These are phyloP conservation scores for Dispira simplex DNA, from an alignment of 192 early-diverging fungal genomes.

Conservation along the genomic window DNA sequence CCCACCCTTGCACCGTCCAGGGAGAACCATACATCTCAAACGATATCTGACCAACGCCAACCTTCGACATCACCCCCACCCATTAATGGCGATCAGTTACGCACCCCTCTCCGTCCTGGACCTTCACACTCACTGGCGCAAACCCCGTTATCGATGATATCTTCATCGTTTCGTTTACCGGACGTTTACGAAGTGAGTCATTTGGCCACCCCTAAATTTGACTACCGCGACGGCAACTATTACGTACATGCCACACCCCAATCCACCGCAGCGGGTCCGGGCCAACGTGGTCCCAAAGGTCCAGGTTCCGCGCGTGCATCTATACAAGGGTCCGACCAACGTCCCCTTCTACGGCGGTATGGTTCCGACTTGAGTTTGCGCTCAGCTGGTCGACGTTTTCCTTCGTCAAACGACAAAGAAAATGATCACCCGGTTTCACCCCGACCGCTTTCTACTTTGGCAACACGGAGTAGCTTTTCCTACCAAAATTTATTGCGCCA, in stretches of 20 bases:
- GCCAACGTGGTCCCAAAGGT: too few relatives aligned
- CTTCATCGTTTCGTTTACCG: not conserved
- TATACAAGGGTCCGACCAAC: not conserved
- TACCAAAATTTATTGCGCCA: too few relatives aligned
- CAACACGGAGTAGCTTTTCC: too few relatives aligned
- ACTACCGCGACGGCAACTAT: slow-evolving; percentile 2
- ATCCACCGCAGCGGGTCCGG: too few relatives aligned
- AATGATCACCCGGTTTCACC: too few relatives aligned
- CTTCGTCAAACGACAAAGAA: too few relatives aligned
- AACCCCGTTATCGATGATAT: not conserved
- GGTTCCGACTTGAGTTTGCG: not conserved
- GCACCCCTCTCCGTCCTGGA: not conserved
- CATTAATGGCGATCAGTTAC: not conserved
- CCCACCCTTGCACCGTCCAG: not conserved
- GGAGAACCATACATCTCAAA: not conserved
- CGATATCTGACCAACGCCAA: not conserved
- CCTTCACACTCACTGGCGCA: not conserved
- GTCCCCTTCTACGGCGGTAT: not conserved
- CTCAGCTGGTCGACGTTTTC: too few relatives aligned
- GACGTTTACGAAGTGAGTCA: slow-evolving; percentile 5
- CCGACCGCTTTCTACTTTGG: too few relatives aligned
- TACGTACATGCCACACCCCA: slow-evolving; percentile 4
- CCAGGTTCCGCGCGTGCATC: too few relatives aligned
- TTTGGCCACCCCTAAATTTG: slow-evolving; percentile 1
- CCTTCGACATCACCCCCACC: not conserved